These are phyloP conservation scores for Toxicodendron radicans DNA, from an alignment of 345 rosid genomes.

Conservation along the genomic window DNA sequence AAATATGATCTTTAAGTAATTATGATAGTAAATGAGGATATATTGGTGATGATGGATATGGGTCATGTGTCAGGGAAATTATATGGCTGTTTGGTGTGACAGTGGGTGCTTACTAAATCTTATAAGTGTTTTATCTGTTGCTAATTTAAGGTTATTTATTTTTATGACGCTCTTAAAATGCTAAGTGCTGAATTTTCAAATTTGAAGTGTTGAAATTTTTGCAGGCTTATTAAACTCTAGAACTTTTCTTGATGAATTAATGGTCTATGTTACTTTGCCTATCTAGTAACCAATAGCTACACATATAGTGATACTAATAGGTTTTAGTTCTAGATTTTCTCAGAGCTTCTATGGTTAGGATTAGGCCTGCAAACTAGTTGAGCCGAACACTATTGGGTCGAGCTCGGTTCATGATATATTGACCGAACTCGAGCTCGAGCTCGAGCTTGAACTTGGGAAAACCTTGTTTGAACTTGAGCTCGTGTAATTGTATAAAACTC, in stretches of 20 bases:
- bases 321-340: too few relatives aligned
- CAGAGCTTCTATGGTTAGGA: too few relatives aligned
- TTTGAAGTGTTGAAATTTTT: not conserved
- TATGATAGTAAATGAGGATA: too few relatives aligned
- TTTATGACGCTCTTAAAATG: not conserved
- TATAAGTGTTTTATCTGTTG: not conserved
- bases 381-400: too few relatives aligned
- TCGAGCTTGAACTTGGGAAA: too few relatives aligned
- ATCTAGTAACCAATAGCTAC: not conserved
- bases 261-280: not conserved
- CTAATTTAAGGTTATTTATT: not conserved
- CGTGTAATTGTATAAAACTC: too few relatives aligned
- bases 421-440: too few relatives aligned
- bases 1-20: not conserved
- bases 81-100: not conserved
- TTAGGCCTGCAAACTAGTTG: too few relatives aligned
- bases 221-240: not conserved
- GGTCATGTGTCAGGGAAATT: not conserved
- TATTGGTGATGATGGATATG: not conserved
- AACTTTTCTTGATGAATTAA: not conserved
- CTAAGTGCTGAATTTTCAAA: not conserved
- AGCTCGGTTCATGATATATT: too few relatives aligned
- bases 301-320: too few relatives aligned
- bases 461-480: too few relatives aligned
- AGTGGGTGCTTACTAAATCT: not conserved